Evolutionary conservation across 2,329 filamentous ascomycete species (phyloP).

Genomic region (Metarhizium rileyi): DNA sequence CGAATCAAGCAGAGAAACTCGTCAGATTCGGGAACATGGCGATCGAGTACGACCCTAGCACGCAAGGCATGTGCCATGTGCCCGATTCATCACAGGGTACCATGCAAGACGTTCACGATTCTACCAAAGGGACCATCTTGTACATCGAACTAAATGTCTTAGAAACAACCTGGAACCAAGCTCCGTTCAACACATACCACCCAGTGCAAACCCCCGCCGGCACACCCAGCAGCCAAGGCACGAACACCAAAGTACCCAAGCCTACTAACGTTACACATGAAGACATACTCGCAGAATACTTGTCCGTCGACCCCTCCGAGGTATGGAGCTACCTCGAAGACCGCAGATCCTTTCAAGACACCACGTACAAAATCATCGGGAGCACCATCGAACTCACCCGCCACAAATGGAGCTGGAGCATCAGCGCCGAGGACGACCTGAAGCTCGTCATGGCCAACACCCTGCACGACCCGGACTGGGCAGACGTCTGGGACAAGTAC

Average conservation of each 20-base stretch:
- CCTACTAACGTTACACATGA: background rate
- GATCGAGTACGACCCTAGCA: background rate
- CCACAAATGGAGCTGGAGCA: slow-evolving; percentile 10
- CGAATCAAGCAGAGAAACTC: background rate
- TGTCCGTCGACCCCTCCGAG: slow-evolving; percentile 7
- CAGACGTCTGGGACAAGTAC: slow-evolving; percentile 14
- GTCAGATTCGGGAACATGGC: background rate
- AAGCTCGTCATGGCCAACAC: slow-evolving; percentile 14
- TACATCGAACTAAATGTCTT: background rate
- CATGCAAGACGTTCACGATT: background rate
- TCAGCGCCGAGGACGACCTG: slow-evolving; percentile 7
- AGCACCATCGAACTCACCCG: slow-evolving; percentile 10
- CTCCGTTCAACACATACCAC: background rate
- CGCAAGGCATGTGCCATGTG: background rate
- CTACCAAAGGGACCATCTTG: background rate
- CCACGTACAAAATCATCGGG: slow-evolving; percentile 10
- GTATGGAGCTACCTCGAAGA: slow-evolving; percentile 7
- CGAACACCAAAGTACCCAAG: background rate
- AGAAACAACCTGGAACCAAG: background rate
- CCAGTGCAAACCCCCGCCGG: background rate
- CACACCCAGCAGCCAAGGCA: background rate
- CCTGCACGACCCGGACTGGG: slow-evolving; percentile 13
- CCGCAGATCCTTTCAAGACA: slow-evolving; percentile 2
- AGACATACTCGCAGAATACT: slow-evolving; percentile 6
- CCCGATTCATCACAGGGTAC: background rate